Base-by-base conservation (phyloP, 2,329 filamentous ascomycete species). In the Fusarium stilboides region DNA sequence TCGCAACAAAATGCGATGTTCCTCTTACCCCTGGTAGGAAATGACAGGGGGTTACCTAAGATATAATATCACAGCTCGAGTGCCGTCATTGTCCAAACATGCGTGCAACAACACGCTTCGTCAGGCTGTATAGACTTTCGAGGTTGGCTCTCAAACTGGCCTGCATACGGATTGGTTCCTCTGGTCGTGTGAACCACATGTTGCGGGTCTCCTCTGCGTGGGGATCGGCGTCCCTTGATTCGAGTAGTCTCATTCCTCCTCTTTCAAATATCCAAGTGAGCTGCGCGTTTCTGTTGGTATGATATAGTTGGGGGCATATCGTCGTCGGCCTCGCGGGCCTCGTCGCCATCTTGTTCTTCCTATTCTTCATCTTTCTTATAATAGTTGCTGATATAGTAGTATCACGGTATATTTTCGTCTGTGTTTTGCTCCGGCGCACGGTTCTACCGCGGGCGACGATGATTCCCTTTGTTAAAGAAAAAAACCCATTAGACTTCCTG, bases 401-500 rank as follows among this genome's bases (percentile, higher is more conserved):
- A 52, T 70, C 57, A 47, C 56, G 58, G 50, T 65, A 60, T 66
- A 52, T 61, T 70, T 59, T 71, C 61, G 53, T 64, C 34, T 62
- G 51, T 68, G 50, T 59, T 57, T 72, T 71, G 59, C 64, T 71
- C 68, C 55, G 63, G 56, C 60, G 68, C 68, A 69, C 68, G 64
- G 68, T 49, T 70, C 68, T 71, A 51, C 67, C 57, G 71, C 59
- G 68, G 64, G 64, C 53, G 64, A 71, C 31, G 37, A 71, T 62
- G 34, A 70, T 72, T 72, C 67, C 69, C 69, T 72, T 70, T 61
- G 58, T 70, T 54, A 61, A 68, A 62, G 65, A 70, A 70, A 68
- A 65, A 70, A 69, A 69, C 46, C 54, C 57, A 73, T 75, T 74
- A 76, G 63, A 76, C 68, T 73, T 76, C 74, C 65, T 71, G 73